These are phyloP conservation scores for Gossypium lobatum DNA, from an alignment of 441 rosid genomes.

Conservation along the genomic window DNA sequence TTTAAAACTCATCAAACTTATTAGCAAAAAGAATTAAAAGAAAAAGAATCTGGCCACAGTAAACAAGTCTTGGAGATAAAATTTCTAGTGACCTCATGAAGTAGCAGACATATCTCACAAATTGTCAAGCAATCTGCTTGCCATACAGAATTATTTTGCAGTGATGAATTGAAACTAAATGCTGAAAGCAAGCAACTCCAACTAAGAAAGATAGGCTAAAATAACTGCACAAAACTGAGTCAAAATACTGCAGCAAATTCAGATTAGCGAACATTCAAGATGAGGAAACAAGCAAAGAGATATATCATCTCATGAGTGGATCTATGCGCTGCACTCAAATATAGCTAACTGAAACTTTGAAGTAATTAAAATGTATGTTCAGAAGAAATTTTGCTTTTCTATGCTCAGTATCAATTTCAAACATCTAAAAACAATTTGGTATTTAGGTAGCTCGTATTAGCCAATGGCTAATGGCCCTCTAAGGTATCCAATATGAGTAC, in stretches of 20 bases:
- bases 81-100: neutral
- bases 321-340: neutral
- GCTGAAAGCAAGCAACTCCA: neutral
- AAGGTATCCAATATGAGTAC: neutral
- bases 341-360: neutral
- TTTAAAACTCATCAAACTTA: neutral
- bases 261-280: neutral
- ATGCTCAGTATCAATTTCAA: neutral
- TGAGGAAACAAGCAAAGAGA: neutral
- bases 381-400: neutral
- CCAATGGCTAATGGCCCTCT: neutral
- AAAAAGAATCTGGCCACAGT: neutral
- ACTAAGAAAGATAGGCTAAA: neutral
- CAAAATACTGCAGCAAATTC: neutral
- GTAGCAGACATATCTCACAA: neutral
- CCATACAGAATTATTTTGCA: neutral
- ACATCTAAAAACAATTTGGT: neutral
- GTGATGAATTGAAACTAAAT: neutral
- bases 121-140: neutral
- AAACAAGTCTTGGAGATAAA: neutral
- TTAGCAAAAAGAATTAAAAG: neutral
- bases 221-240: neutral
- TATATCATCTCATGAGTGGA: neutral
- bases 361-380: neutral
- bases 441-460: neutral